phyloP scores from a whole-genome alignment of 768 basidiomycete genomes.

The Boletus sensibilis region DNA sequence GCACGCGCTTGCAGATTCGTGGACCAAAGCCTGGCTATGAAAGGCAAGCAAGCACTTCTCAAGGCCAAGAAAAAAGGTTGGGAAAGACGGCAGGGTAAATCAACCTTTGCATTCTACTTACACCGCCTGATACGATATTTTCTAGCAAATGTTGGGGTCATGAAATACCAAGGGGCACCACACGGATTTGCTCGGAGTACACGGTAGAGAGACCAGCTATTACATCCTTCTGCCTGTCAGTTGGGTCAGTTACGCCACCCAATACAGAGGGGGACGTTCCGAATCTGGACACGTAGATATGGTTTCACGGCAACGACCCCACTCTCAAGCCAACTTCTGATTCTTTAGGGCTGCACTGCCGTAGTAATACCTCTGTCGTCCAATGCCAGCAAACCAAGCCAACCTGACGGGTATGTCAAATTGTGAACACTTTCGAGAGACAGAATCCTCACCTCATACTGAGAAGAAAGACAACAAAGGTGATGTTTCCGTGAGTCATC shows the following conservation, averaged over 20 bases:
- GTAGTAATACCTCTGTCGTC: constrained; percentile 45
- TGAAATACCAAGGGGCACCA: constrained; percentile 55
- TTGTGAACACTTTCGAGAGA: neutral
- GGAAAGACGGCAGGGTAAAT: constrained; percentile 59
- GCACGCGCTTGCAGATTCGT: constrained; percentile 51
- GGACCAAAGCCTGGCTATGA: constrained; percentile 49
- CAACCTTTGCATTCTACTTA: neutral
- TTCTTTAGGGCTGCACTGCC: constrained; percentile 19
- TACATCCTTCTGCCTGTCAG: neutral
- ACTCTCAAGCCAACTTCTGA: constrained; percentile 16
- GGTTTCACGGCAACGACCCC: neutral
- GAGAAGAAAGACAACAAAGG: constrained; percentile 56
- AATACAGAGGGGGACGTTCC: neutral
- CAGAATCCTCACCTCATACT: constrained; percentile 45
- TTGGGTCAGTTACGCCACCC: neutral
- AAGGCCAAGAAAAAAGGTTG: constrained; percentile 46
- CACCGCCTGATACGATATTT: neutral
- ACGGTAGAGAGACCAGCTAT: constrained; percentile 1
- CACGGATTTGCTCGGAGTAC: constrained; percentile 39
- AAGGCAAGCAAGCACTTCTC: constrained; percentile 31
- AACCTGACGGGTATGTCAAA: constrained; percentile 34
- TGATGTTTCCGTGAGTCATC: constrained; percentile 77
- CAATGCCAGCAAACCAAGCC: constrained; percentile 56
- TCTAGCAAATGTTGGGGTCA: constrained; percentile 55
- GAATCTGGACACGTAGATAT: neutral